Conservation (phyloP, 177 flowering plant species). For the Vitis hybrid region DNA sequence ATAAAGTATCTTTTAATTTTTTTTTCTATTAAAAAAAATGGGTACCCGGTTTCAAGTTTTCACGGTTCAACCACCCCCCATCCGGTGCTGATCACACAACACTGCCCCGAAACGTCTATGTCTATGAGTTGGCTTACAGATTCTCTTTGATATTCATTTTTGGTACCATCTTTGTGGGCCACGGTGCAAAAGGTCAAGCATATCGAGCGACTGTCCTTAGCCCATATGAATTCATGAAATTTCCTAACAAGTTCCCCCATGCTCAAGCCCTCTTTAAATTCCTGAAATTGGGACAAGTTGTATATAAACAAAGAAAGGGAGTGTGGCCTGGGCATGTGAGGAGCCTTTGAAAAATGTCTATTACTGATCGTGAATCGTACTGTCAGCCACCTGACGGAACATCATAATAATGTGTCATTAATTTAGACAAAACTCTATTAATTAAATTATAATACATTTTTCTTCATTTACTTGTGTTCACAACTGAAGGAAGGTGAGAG, state of each 20-base stretch:
- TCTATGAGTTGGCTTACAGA: no score
- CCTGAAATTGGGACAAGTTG: constrained; percentile 10
- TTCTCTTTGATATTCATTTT: no score
- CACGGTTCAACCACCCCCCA: no score
- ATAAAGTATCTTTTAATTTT: no score
- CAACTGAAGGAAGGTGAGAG: constrained; percentile 22
- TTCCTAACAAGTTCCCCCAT: constrained; percentile 16
- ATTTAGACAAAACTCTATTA: not conserved
- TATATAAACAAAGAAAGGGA: not conserved
- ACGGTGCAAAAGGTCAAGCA: not conserved
- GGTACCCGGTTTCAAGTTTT: no score
- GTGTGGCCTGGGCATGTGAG: constrained; percentile 21
- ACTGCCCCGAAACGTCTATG: no score
- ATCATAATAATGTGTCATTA: not conserved
- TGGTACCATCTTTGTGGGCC: no score
- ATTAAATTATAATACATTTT: not conserved
- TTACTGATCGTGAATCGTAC: constrained; percentile 7
- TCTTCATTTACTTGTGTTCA: not conserved
- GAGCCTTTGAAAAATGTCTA: not conserved
- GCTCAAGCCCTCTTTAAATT: constrained; percentile 6
- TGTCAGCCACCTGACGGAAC: constrained; percentile 23
- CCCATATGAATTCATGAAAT: constrained; percentile 2
- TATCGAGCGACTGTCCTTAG: not conserved
- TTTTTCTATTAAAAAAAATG: no score
- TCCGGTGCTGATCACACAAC: no score